These are phyloP conservation scores for Pseudotsuga menziesii DNA, from an alignment of 75 land plant genomes.

Conservation along the genomic window DNA sequence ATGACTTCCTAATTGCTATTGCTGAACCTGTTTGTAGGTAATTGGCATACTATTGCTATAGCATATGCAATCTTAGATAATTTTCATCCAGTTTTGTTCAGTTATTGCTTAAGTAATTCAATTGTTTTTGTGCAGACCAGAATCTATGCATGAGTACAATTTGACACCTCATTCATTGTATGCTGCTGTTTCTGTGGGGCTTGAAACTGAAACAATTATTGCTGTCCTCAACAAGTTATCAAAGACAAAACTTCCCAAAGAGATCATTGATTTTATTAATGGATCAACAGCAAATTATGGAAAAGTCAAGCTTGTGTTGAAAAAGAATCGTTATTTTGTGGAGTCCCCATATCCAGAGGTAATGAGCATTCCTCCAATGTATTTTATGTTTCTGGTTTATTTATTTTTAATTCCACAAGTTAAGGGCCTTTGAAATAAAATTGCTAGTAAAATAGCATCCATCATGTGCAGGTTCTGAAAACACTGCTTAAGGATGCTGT, in stretches of 20 bases:
- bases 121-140: constrained; percentile 57
- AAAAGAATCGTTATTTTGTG: constrained; percentile 91
- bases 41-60: background rate
- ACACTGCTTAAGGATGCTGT: constrained; percentile 67
- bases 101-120: background rate
- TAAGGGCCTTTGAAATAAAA: background rate
- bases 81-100: background rate
- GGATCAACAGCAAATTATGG: constrained; percentile 95
- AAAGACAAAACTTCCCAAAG: constrained; percentile 89
- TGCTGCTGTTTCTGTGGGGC: constrained; percentile 99
- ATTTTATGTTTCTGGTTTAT: background rate
- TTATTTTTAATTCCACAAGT: background rate
- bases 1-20: constrained; percentile 96
- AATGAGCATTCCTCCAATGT: constrained; percentile 2
- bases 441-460: background rate
- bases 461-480: constrained; percentile 60
- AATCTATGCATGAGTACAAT: constrained; percentile 96
- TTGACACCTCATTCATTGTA: constrained; percentile 94
- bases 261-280: constrained; percentile 87
- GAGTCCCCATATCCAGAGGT: constrained; percentile 96
- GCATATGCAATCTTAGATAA: background rate
- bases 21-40: constrained; percentile 99
- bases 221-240: constrained; percentile 81
- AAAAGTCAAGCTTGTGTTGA: constrained; percentile 96
- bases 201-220: constrained; percentile 93